These are phyloP conservation scores for Nemophila menziesii DNA, from an alignment of 257 asterid species.

Conservation along the genomic window DNA sequence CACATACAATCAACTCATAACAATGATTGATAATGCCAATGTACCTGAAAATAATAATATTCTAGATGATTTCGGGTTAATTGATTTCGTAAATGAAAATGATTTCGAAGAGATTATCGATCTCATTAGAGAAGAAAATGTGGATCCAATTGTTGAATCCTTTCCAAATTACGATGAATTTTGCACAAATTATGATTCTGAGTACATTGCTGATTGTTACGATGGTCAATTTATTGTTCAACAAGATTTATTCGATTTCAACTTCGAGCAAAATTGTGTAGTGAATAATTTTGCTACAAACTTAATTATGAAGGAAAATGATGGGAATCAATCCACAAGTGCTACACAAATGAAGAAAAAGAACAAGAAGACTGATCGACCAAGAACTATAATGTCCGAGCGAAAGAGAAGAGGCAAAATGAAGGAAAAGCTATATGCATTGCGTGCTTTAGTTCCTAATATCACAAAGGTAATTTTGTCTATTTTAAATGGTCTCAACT, in stretches of 20 bases:
- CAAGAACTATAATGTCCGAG: constrained; percentile 58
- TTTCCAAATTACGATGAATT: constrained; percentile 16
- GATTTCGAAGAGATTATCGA: constrained; percentile 37
- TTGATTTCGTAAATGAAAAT: constrained; percentile 46
- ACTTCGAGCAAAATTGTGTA: constrained; percentile 1
- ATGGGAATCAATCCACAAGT: constrained; percentile 25
- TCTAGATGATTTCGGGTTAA: constrained; percentile 24
- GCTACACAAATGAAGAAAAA: background rate
- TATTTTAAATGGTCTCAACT: too few species aligned
- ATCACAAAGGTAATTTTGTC: constrained; percentile 86
- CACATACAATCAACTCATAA: background rate
- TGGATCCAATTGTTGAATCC: constrained; percentile 17
- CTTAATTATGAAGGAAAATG: constrained; percentile 11
- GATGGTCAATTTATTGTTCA: constrained; percentile 6
- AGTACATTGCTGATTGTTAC: constrained; percentile 10
- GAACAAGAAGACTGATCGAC: constrained; percentile 33
- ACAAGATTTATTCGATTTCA: constrained; percentile 25
- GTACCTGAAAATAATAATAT: background rate
- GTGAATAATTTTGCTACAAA: constrained; percentile 4
- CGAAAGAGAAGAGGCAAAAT: constrained; percentile 68
- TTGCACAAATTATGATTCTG: constrained; percentile 18
- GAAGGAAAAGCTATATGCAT: constrained; percentile 77
- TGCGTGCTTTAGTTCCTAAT: constrained; percentile 73
- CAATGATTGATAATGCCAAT: background rate
- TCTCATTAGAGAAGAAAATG: constrained; percentile 28